phyloP scores from a whole-genome alignment of 495 filamentous ascomycete genomes.

The Bacidia rubella region DNA sequence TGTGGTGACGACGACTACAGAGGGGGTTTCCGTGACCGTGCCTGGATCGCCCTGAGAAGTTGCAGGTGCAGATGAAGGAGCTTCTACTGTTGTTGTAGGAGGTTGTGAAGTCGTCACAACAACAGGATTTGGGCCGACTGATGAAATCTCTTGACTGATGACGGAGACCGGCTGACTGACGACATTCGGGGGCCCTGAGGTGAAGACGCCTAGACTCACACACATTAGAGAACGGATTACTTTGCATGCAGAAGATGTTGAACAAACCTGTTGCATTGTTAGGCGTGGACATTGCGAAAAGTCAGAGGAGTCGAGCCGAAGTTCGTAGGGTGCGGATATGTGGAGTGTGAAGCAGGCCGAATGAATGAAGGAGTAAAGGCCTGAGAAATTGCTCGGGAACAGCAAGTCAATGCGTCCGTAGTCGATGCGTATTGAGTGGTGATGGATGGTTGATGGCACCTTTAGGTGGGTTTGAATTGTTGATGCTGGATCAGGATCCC shows the following conservation, averaged over 20 bases:
- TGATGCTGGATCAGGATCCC: background rate
- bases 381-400: background rate
- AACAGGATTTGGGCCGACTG: slow-evolving; percentile 18
- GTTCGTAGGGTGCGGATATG: background rate
- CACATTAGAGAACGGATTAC: background rate
- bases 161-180: background rate
- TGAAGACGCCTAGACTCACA: background rate
- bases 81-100: slow-evolving; percentile 14
- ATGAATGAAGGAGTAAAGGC: no score
- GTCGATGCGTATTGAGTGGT: background rate
- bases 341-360: no score
- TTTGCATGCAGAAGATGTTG: background rate
- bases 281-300: background rate
- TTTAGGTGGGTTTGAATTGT: background rate
- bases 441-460: background rate
- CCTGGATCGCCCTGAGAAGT: background rate
- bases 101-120: slow-evolving; percentile 23
- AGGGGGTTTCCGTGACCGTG: slow-evolving; percentile 17
- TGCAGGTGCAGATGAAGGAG: background rate
- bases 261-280: background rate
- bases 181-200: background rate
- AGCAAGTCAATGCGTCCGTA: background rate
- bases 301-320: background rate
- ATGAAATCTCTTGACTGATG: background rate
- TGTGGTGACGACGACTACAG: slow-evolving; percentile 22